Conservation (phyloP, 495 filamentous ascomycete species). For the Penicillium ucsense region DNA sequence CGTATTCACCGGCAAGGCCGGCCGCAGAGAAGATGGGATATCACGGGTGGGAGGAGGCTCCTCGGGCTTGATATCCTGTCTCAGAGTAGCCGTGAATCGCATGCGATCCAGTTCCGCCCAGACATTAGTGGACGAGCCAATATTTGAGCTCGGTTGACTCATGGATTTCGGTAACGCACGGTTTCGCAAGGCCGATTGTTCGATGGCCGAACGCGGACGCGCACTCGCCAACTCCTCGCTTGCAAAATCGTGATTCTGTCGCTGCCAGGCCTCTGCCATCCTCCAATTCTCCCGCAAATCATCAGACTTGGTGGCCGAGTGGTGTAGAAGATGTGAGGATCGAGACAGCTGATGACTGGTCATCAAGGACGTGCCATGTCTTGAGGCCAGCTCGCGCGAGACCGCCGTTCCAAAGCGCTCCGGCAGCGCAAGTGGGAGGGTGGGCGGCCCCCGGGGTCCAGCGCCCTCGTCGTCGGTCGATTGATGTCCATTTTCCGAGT, state of each 20-base stretch:
- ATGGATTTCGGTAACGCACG: background rate
- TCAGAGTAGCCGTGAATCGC: slow-evolving; percentile 21
- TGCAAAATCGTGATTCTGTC: slow-evolving; percentile 2
- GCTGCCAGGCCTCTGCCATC: slow-evolving; percentile 16
- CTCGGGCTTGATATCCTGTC: slow-evolving; percentile 7
- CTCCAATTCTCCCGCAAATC: slow-evolving; percentile 22
- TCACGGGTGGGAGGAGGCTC: background rate
- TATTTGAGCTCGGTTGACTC: background rate
- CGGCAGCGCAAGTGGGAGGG: slow-evolving; percentile 18
- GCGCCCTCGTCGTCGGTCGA: slow-evolving; percentile 4
- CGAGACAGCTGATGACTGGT: slow-evolving; percentile 5
- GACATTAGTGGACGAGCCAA: background rate
- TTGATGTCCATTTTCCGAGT: slow-evolving; percentile 12
- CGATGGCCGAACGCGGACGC: background rate
- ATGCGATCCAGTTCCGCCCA: slow-evolving; percentile 20
- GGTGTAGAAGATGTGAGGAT: slow-evolving; percentile 6
- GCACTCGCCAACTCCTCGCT: background rate
- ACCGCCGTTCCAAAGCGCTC: slow-evolving; percentile 27
- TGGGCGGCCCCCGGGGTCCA: slow-evolving; percentile 4
- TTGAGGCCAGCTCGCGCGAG: slow-evolving; percentile 21
- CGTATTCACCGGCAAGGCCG: background rate
- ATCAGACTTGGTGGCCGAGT: slow-evolving; percentile 9
- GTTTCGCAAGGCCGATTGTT: background rate
- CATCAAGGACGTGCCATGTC: slow-evolving; percentile 20
- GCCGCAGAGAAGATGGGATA: background rate